Evolutionary conservation across 2,329 filamentous ascomycete genomes (phyloP).

Genomic region (Apiospora phragmitis): DNA sequence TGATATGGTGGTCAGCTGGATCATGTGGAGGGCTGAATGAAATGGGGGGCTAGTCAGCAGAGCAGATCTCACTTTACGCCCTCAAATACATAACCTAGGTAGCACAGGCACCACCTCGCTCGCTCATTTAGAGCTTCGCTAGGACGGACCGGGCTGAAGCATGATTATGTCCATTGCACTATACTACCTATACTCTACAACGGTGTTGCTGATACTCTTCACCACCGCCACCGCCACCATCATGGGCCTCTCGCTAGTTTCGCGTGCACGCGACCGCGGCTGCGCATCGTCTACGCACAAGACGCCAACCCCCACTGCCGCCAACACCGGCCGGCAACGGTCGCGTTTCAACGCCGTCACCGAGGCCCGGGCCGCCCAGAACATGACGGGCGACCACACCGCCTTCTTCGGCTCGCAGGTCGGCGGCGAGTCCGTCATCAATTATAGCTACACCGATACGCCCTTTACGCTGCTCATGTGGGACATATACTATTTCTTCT

Average conservation of each 20-base stretch:
- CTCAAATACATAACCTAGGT: neutral
- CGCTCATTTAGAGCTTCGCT: neutral
- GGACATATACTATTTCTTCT: constrained; percentile 58
- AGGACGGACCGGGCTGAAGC: neutral
- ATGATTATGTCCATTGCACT: constrained; percentile 6
- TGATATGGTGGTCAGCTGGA: neutral
- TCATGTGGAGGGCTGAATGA: neutral
- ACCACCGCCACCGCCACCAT: neutral
- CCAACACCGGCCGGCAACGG: constrained; percentile 1
- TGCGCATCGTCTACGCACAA: neutral
- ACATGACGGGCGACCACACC: constrained; percentile 30
- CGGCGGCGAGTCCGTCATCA: constrained; percentile 57
- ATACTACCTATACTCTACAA: neutral
- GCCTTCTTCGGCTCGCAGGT: constrained; percentile 61
- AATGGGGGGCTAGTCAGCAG: neutral
- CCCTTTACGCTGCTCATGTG: constrained; percentile 51
- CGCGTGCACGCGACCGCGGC: neutral
- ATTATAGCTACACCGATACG: constrained; percentile 61
- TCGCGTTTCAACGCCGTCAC: neutral
- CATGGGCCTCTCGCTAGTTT: neutral
- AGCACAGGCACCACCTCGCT: neutral
- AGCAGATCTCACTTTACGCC: neutral
- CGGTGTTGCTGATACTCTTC: neutral
- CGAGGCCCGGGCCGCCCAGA: neutral
- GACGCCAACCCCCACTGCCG: neutral